phyloP scores from a whole-genome alignment of 1,139 yeast genomes.

The Candida sanyaensis region DNA sequence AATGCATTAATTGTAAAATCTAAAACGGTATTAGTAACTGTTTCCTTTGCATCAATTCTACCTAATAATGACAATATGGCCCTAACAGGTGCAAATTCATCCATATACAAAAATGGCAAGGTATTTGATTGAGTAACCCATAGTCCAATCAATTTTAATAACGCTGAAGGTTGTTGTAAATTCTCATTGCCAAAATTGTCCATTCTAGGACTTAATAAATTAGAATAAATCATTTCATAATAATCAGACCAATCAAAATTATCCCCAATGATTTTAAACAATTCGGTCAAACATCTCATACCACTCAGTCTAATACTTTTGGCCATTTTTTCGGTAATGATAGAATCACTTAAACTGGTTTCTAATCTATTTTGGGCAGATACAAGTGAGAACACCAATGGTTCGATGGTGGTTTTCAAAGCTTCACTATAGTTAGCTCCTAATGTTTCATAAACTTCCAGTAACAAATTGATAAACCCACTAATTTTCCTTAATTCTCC shows the following conservation, averaged over 20 bases:
- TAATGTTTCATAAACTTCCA: slow-evolving; percentile 61
- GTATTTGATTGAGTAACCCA: slow-evolving; percentile 59
- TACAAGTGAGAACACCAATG: slow-evolving; percentile 59
- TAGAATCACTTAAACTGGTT: slow-evolving; percentile 18
- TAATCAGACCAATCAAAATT: slow-evolving; percentile 58
- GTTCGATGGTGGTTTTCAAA: slow-evolving; percentile 54
- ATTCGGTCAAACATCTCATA: slow-evolving; percentile 53
- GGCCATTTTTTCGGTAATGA: slow-evolving; percentile 43
- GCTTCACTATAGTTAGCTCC: slow-evolving; percentile 59
- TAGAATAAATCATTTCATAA: slow-evolving; percentile 51
- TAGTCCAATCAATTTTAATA: slow-evolving; percentile 64
- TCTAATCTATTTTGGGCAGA: slow-evolving; percentile 53
- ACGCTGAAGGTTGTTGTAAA: slow-evolving; percentile 78
- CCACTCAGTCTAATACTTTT: slow-evolving; percentile 61
- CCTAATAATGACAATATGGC: slow-evolving; percentile 59
- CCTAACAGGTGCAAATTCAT: slow-evolving; percentile 54
- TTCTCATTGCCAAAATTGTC: slow-evolving; percentile 70
- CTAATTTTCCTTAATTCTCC: slow-evolving; percentile 50
- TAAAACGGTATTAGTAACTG: slow-evolving; percentile 60
- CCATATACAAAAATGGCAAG: slow-evolving; percentile 54
- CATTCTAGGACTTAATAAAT: slow-evolving; percentile 68
- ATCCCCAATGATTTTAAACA: slow-evolving; percentile 52
- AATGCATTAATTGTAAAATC: slow-evolving; percentile 53
- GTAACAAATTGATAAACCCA: slow-evolving; percentile 73
- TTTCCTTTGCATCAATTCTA: slow-evolving; percentile 61